phyloP scores from a whole-genome alignment of 768 basidiomycete genomes.

The Porpolomopsis calyptriformis region DNA sequence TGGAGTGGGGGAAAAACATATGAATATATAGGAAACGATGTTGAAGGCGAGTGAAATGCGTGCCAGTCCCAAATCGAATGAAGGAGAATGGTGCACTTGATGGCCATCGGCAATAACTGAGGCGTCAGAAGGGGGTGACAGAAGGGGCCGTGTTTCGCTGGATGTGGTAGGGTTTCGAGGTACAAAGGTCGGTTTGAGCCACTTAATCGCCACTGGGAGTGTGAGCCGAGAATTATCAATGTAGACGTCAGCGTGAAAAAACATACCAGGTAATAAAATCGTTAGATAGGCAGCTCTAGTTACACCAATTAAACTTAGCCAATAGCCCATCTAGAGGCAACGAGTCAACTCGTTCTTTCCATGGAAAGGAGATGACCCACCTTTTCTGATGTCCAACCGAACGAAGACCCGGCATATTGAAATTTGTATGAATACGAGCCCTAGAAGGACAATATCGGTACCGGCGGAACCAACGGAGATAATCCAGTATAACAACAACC shows the following conservation, averaged over 20 bases:
- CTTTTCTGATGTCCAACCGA: conserved; percentile 57
- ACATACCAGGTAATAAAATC: conserved; percentile 50
- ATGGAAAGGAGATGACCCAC: conserved; percentile 26
- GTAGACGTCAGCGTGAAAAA: no score
- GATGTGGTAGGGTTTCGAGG: no score
- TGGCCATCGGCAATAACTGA: conserved; percentile 12
- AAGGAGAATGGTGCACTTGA: conserved; percentile 16
- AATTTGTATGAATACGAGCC: conserved; percentile 48
- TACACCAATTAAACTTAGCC: conserved; percentile 43
- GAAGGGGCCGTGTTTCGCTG: no score
- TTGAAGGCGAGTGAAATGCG: conserved; percentile 53
- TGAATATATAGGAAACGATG: conserved; percentile 35
- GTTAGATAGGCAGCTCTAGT: conserved; percentile 46
- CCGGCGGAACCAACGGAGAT: no score
- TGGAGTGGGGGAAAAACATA: conserved; percentile 38
- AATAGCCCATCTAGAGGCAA: conserved; percentile 58
- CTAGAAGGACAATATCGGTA: conserved; percentile 25
- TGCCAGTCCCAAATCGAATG: conserved; percentile 63
- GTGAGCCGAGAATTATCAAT: background rate
- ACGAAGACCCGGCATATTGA: conserved; percentile 52
- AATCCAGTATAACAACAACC: no score
- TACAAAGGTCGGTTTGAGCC: conserved; percentile 35
- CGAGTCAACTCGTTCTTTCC: background rate
- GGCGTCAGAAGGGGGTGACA: conserved; percentile 10
- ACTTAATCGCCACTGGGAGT: conserved; percentile 40